Conservation (phyloP, 148 eudicot genomes). For the Rhododendron vialii region DNA sequence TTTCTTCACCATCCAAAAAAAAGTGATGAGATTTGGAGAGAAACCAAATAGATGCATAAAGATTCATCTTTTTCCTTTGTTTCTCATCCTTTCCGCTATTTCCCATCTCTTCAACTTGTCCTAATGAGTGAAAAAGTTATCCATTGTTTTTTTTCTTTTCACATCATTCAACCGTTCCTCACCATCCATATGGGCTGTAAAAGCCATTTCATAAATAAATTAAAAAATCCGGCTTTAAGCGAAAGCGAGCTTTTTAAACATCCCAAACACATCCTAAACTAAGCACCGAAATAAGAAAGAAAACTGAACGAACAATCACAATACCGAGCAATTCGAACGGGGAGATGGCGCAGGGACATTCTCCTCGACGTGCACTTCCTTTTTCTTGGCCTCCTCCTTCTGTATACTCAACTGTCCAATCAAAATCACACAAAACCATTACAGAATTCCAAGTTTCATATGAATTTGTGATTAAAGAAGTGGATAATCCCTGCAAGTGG, state of each 20-base stretch:
- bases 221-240: not conserved
- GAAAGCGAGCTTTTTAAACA: not conserved
- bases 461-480: not conserved
- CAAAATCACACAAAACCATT: not conserved
- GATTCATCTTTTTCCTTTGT: not conserved
- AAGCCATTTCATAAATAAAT: not conserved
- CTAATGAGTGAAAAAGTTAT: not conserved
- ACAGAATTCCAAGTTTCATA: not conserved
- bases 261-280: not conserved
- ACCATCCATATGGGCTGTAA: not conserved
- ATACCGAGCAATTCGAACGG: constrained; percentile 91
- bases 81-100: not conserved
- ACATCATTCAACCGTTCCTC: not conserved
- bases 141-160: not conserved
- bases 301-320: not conserved
- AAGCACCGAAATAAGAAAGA: not conserved
- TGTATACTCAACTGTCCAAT: constrained; percentile 70
- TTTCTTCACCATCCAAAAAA: not conserved
- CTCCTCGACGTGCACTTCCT: constrained; percentile 86
- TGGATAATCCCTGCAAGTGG: not conserved
- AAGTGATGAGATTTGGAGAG: not conserved
- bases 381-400: constrained; percentile 99
- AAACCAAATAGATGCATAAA: not conserved
- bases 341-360: constrained; percentile 89
- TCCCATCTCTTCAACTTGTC: not conserved